Base-by-base conservation (phyloP, 768 basidiomycete genomes). In the Auricularia sp. region DNA sequence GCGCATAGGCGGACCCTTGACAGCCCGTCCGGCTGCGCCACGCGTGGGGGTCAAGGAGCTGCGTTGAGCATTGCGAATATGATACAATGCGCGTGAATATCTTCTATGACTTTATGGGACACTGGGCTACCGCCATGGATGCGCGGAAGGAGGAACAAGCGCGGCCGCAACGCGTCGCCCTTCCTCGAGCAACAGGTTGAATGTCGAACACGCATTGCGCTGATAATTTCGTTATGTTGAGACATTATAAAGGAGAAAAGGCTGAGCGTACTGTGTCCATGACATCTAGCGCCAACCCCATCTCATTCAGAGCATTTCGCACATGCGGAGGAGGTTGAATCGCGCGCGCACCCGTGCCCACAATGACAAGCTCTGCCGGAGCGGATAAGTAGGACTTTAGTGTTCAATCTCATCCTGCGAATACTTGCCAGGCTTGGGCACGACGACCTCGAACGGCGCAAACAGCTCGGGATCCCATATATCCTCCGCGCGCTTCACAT, bases 121-220 rank as follows among this genome's bases (percentile, higher is more conserved):
- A 29, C 29, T 29, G 44, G 18, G 44, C 44, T 45, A 45, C 11
- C 47, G 47, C 89, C 88, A 89, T n/a, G 74, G 54, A 39, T 77
- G 78, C 54, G 81, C 79, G 6, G 77, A 75, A 18, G 86, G 68
- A 3, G 94, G 94, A 21, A 95, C 79, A n/a, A 97, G 75, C 2
- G 94, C 95, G 13, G 92, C 94, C 47, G 94, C 92, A 13, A 98
- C 92, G 33, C 89, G 86, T 63, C 96, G 81, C 6, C 96, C 96
- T 76, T 99, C 96, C 74, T 99, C 96, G 0, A 89, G 77, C 58
- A 99, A 81, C 29, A 99, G 74, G 74, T 99, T 98, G 75, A 94
- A 99, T 0, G 96, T 98, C 34, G 95, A 89, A 70, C 92, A 94
- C 18, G 95, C 96, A 72, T 95, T 97, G 71, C 92, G 80, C 94